These are phyloP conservation scores for Puccinia brachypodii DNA, from an alignment of 1,284 basidiomycete genomes.

Conservation along the genomic window DNA sequence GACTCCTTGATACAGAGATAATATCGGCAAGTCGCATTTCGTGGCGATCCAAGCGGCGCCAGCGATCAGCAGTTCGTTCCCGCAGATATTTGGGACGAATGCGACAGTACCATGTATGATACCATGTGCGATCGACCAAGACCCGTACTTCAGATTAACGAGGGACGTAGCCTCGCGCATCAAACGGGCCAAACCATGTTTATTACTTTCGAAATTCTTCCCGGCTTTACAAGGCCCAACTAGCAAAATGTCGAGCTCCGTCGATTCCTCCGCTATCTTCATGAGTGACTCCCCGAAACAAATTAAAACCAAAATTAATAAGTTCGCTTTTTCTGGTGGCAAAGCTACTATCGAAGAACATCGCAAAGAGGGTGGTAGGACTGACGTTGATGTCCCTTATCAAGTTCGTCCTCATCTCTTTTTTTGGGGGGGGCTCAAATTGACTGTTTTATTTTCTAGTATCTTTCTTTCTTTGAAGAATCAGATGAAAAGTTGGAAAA, in stretches of 20 bases:
- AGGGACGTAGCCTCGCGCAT: conserved; percentile 90
- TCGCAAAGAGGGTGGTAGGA: conserved; percentile 79
- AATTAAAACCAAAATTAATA: conserved; percentile 98
- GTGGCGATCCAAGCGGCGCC: conserved; percentile 95
- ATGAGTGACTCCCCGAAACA: conserved; percentile 91
- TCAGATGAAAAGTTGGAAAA: conserved; percentile 26
- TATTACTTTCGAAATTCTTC: conserved; percentile 96
- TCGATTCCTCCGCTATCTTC: conserved; percentile 84
- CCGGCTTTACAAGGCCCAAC: conserved; percentile 95
- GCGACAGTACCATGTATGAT: conserved; percentile 89
- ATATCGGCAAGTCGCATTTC: conserved; percentile 97
- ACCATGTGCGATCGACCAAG: conserved; percentile 97
- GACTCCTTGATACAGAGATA: conserved; percentile 67
- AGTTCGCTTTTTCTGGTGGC: conserved; percentile 61
- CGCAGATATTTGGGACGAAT: conserved; percentile 87
- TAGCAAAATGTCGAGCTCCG: conserved; percentile 98
- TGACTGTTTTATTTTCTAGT: conserved; percentile 9
- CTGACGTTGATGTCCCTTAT: conserved; percentile 93
- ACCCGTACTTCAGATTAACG: conserved; percentile 81
- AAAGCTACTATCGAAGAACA: conserved; percentile 91
- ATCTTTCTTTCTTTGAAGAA: conserved; percentile 42
- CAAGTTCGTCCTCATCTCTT: conserved; percentile 60
- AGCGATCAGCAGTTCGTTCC: conserved; percentile 97
- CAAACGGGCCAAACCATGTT: conserved; percentile 83
- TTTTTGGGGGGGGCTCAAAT: neutral